Evolutionary conservation across 305 asterid genomes (phyloP), one percentile per base, ranked within the genome.

Genomic region (Rubia tinctorum): DNA sequence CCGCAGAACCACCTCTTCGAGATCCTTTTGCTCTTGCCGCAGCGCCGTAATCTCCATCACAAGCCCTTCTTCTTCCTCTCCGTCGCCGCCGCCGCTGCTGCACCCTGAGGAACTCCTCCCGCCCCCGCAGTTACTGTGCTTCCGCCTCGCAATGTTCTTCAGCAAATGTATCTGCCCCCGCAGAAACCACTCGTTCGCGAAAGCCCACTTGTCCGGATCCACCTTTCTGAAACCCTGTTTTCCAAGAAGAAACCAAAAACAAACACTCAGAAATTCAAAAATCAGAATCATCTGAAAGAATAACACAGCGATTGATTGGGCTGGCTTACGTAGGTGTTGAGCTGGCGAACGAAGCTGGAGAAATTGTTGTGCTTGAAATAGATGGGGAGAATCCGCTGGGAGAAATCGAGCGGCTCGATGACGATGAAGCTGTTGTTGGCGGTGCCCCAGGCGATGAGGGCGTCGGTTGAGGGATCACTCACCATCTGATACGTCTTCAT

Each of bases 331-430:
- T 92, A 89, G 67, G 98, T 90, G 69, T 92, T 92, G 80, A 90
- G 94, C 83, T 92, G 98, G 37, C 98, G 97, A 66, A 92, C 91
- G 49, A 92, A 92, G 85, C 98, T 92, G 42, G 96, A 89, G 87
- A 92, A 92, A 83, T 90, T 92, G 72, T 86, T 88, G 82, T 92
- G 98, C 82, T 92, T 92, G 77, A 92, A 92, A 67, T 83, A 92
- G 0, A 80, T 84, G 20, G 97, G 97, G 68, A 92, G 72, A 77
- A 92, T 85, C 79, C 78, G 68, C 76, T 84, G 86, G 30, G 96
- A 87, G 71, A 92, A 92, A 68, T 88, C 91, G 75, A 88, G 72
- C 40, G 96, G 96, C 73, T 92, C 93, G 59, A 77, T 8, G 22
- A 92, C 90, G 18, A 92, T 74, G 77, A 92, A 92, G 20, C 91